phyloP scores from a whole-genome alignment of 140 eudicot species.

The Bidens hawaiensis region DNA sequence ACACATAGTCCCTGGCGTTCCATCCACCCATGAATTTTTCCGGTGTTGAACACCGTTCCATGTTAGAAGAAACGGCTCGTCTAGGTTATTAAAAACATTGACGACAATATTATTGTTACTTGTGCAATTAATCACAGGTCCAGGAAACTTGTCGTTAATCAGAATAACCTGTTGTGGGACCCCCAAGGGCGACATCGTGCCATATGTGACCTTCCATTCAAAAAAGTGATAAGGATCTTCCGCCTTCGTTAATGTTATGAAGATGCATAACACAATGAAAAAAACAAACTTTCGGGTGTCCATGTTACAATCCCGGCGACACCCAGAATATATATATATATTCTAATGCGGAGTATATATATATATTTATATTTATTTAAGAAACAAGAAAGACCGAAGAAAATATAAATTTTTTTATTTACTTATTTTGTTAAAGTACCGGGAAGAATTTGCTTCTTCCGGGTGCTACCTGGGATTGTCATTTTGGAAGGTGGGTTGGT shows the following conservation, averaged over 20 bases:
- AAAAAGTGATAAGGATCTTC: slow-evolving; percentile 61
- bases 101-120: slow-evolving; percentile 59
- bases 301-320: slow-evolving; percentile 43
- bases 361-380: slow-evolving; percentile 14
- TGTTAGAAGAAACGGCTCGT: slow-evolving; percentile 68
- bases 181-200: slow-evolving; percentile 65
- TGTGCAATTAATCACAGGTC: slow-evolving; percentile 63
- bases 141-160: slow-evolving; percentile 64
- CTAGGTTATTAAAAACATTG: slow-evolving; percentile 58
- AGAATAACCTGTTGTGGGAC: slow-evolving; percentile 68
- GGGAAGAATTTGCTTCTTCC: slow-evolving; percentile 42
- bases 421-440: slow-evolving; percentile 17
- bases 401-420: background rate
- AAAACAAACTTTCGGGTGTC: slow-evolving; percentile 29
- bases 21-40: slow-evolving; percentile 77
- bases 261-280: slow-evolving; percentile 30
- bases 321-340: slow-evolving; percentile 26
- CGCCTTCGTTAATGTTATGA: slow-evolving; percentile 22
- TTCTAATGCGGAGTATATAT: background rate
- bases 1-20: slow-evolving; percentile 77
- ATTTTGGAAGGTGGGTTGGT: background rate
- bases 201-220: slow-evolving; percentile 67
- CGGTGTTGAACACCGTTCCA: slow-evolving; percentile 72
- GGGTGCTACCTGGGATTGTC: slow-evolving; percentile 48
- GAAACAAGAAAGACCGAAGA: slow-evolving; percentile 17